Percentiles rank a stretch among this genome's conserved stretches.
These are phyloP conservation scores for Cladophialophora chaetospira DNA, from an alignment of 2,329 filamentous ascomycete species.

Conservation along the genomic window DNA sequence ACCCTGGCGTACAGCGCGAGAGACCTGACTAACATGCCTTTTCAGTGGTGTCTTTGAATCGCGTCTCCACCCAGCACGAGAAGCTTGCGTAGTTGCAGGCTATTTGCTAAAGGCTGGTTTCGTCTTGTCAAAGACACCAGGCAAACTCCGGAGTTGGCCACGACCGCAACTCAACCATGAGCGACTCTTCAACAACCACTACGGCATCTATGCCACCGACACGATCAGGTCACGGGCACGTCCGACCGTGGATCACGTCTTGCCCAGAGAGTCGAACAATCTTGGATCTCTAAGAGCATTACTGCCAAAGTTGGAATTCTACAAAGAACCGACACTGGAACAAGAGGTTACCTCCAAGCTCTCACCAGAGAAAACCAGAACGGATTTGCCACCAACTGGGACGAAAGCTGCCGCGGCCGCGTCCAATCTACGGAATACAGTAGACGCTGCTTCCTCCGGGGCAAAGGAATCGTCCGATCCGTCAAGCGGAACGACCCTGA, in stretches of 20 bases:
- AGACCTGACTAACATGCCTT: slow-evolving; percentile 44
- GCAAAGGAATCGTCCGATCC: background rate
- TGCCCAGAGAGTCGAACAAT: background rate
- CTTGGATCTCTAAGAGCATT: background rate
- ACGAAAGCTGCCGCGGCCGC: background rate
- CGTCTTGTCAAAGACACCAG: slow-evolving; percentile 8
- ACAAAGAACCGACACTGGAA: slow-evolving; percentile 1
- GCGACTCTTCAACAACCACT: slow-evolving; percentile 1
- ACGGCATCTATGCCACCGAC: slow-evolving; percentile 4
- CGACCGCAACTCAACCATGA: slow-evolving; percentile 15
- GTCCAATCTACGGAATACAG: background rate
- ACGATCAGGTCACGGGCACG: background rate
- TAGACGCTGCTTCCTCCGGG: background rate
- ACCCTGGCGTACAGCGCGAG: background rate
- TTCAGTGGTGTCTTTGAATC: slow-evolving; percentile 84
- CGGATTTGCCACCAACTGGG: background rate
- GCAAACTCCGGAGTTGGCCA: slow-evolving; percentile 13
- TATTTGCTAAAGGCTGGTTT: slow-evolving; percentile 19
- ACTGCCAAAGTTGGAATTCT: slow-evolving; percentile 5
- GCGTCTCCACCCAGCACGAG: slow-evolving; percentile 89
- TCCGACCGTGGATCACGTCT: slow-evolving; percentile 1
- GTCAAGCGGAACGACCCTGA: background rate
- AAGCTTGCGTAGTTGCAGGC: slow-evolving; percentile 66
- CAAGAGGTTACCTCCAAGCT: slow-evolving; percentile 4
- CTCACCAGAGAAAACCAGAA: background rate